These are phyloP conservation scores for Globisporangium paddicum DNA, from an alignment of 352 stramenopile genomes.

Conservation along the genomic window DNA sequence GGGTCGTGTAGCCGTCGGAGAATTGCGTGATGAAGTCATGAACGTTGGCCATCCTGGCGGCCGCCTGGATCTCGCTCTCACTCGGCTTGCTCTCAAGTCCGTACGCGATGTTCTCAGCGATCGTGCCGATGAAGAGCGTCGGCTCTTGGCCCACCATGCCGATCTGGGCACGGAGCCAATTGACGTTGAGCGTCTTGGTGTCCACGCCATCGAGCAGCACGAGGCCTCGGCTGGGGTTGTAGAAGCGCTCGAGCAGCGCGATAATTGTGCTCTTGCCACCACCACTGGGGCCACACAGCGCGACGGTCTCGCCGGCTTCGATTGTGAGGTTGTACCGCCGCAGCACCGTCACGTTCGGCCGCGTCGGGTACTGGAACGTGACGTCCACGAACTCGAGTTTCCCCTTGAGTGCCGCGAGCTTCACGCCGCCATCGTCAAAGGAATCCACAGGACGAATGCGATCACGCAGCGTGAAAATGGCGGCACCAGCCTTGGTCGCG, in stretches of 20 bases:
- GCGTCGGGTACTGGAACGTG: conserved; percentile 23
- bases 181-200: conserved; percentile 17
- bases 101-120: conserved; percentile 48
- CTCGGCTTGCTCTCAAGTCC: conserved; percentile 14
- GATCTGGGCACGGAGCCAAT: conserved; percentile 25
- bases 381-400: conserved; percentile 19
- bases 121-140: conserved; percentile 38
- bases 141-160: conserved; percentile 60
- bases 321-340: conserved; percentile 17
- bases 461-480: not conserved
- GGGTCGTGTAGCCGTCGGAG: conserved; percentile 82
- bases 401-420: conserved; percentile 6
- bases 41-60: conserved; percentile 80
- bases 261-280: conserved; percentile 29
- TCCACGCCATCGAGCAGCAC: conserved; percentile 22
- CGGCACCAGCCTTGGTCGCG: conserved; percentile 15
- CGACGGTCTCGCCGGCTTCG: conserved; percentile 22
- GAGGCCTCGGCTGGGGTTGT: conserved; percentile 18
- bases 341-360: conserved; percentile 15
- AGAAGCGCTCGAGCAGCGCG: conserved; percentile 27
- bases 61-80: conserved; percentile 52
- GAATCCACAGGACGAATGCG: conserved; percentile 14
- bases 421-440: not conserved
- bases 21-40: conserved; percentile 85
- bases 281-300: conserved; percentile 20